Base-by-base conservation (phyloP, 78 protist genomes). In the Dictyostelium citrinum region DNA sequence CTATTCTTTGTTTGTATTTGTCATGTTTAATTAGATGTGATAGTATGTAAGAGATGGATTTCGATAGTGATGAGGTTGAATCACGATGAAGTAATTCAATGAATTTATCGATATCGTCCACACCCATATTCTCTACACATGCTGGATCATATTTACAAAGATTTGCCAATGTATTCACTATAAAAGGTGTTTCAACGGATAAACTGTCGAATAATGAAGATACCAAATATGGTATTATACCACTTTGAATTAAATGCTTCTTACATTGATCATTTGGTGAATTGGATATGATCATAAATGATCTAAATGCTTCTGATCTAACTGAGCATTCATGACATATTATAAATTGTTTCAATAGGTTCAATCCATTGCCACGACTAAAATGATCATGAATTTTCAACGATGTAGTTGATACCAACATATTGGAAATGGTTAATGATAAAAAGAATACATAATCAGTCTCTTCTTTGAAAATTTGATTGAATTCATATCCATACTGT, bases 401-500 rank as follows among this genome's bases (percentile, higher is more conserved):
- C 45, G 93, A 88, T 17, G 49, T 51, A 33, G 84, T 43, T 20
- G 82, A 77, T 5, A 49, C 72, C 93, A 88, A 68, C 85, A 88
- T 76, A 49, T 88, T 88, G 71, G 93, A 88, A 27, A 88, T 88
- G 6, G 93, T 88, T 8, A 88, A 60, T 29, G 93, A 88, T 22
- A 88, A 35, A 27, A 61, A 88, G 31, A 88, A 88, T n/a, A 72
- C 75, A 49, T 79, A 82, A 67, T 88, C 93, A 8, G 86, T 74
- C 35, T 88, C 93, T 22, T 88, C 93, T 46, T 61, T 74, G 55
- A 88, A 88, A 17, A 88, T 49, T n/a, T 76, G 64, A 16, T 76
- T n/a, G 49, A 39, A 78, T 4, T 67, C 33, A 11, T 24, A 24
- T 7, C 45, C 33, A 45, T 68, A 76, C 6, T n/a, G 20, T 10